phyloP scores from a whole-genome alignment of 2,329 filamentous ascomycete genomes.

The Nothophaeocryptopus gaeumannii region DNA sequence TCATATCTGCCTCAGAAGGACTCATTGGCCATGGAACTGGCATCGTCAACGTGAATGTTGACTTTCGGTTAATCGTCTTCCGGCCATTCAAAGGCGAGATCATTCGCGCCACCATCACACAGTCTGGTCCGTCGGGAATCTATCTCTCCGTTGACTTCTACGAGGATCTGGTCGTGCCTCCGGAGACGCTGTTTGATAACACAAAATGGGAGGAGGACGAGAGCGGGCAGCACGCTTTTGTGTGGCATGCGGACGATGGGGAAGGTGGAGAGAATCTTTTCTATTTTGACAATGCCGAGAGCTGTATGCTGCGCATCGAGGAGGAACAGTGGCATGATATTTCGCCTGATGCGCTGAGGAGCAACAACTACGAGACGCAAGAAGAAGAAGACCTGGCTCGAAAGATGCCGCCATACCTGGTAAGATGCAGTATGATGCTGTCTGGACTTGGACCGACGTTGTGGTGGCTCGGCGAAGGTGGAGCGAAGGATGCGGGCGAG shows the following conservation, averaged over 20 bases:
- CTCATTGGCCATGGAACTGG: constrained; percentile 90
- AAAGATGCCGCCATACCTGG: constrained; percentile 67
- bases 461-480: constrained; percentile 44
- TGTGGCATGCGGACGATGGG: constrained; percentile 70
- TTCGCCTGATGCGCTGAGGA: constrained; percentile 67
- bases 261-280: constrained; percentile 53
- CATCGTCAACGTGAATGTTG: constrained; percentile 91
- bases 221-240: constrained; percentile 62
- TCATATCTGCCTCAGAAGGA: constrained; percentile 85
- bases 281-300: constrained; percentile 87
- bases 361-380: constrained; percentile 41
- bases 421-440: constrained; percentile 52
- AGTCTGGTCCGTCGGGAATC: constrained; percentile 67
- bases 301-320: constrained; percentile 80
- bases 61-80: constrained; percentile 91
- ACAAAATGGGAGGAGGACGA: constrained; percentile 40
- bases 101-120: constrained; percentile 75
- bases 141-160: constrained; percentile 81
- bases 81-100: constrained; percentile 95
- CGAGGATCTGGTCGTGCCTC: constrained; percentile 79
- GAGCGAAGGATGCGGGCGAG: constrained; percentile 1
- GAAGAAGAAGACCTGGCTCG: constrained; percentile 59
- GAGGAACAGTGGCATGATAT: constrained; percentile 91
- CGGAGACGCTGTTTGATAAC: constrained; percentile 70
- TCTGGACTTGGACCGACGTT: constrained; percentile 47